Evolutionary conservation across 768 basidiomycete species (phyloP), one percentile per base, ranked within the genome.

Genomic region (Fomitopsis pulvina): DNA sequence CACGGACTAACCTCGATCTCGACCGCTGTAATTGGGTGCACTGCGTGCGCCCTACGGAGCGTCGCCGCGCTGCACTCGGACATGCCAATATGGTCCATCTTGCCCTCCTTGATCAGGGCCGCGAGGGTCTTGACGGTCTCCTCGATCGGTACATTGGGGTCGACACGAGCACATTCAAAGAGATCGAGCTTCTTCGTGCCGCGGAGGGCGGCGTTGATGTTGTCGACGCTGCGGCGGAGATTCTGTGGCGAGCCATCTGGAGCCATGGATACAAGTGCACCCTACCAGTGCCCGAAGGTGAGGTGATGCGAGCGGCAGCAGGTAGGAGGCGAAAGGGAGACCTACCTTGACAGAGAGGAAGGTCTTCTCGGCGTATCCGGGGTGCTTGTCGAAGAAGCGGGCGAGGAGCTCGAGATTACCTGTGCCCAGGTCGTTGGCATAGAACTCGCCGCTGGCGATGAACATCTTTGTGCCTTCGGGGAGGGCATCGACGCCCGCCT

Each of bases 1-100:
- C 79, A 83, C 3, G 78, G 73, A 56, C 79, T 83, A 41, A 83
- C 66, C 61, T 87, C 86, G 45, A 85, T 82, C 61, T 87, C 84
- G 8, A 81, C 78, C 12, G 75, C 69, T 12, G 77, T 70, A 50
- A 85, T 73, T 1, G 77, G 79, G 39, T 75, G 68, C 11, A 83
- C 57, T 39, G 66, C 64, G 45, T 68, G 57, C 0, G 71, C 78
- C 6, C 54, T 50, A 12, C 62, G 50, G 9, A 87, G 64, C 0
- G 80, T 79, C 26, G 63, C 68, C 0, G 71, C 76, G 21, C 66
- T 64, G 55, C 73, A 71, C 60, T 85, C 83, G 0, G 76, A 78
- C 41, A 85, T 55, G 1, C 80, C 80, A 48, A 85, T 80, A 57
- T 81, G 73, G 55, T 74, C 69, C 61, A 83, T 77, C 50, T 76